Evolutionary conservation across 2,329 filamentous ascomycete genomes (phyloP).

Genomic region (Alternaria gansuensis): DNA sequence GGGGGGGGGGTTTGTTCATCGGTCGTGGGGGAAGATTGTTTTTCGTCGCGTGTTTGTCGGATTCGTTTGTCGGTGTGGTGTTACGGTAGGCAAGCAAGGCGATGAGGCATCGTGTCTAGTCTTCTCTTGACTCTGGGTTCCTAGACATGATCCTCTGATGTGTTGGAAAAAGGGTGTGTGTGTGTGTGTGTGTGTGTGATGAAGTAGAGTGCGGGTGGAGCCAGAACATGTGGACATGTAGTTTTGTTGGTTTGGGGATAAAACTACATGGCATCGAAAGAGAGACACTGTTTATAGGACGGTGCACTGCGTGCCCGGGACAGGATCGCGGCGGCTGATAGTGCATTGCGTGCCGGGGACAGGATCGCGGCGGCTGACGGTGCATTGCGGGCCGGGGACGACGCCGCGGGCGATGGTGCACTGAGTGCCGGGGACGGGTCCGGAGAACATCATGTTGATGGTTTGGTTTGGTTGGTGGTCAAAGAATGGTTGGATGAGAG

Average conservation of each 20-base stretch:
- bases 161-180: neutral
- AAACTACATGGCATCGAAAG: neutral
- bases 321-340: slow-evolving; percentile 11
- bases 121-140: neutral
- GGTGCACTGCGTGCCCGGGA: slow-evolving; percentile 1
- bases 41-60: neutral
- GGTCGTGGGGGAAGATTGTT: slow-evolving; percentile 3
- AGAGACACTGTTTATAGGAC: neutral
- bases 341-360: slow-evolving; percentile 15
- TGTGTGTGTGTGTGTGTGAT: no score
- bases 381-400: neutral
- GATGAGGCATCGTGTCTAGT: neutral
- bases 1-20: no score
- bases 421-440: neutral
- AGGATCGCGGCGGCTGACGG: neutral
- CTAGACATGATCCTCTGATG: neutral
- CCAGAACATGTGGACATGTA: neutral
- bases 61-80: neutral
- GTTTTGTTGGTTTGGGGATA: slow-evolving; percentile 5
- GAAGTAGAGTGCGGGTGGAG: neutral
- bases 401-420: neutral
- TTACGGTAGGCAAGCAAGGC: neutral
- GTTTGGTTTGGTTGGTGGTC: slow-evolving; percentile 9
- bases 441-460: slow-evolving; percentile 28
- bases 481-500: slow-evolving; percentile 21